Conservation (phyloP, 2,329 filamentous ascomycete species). For the Aschersonia sp. region DNA sequence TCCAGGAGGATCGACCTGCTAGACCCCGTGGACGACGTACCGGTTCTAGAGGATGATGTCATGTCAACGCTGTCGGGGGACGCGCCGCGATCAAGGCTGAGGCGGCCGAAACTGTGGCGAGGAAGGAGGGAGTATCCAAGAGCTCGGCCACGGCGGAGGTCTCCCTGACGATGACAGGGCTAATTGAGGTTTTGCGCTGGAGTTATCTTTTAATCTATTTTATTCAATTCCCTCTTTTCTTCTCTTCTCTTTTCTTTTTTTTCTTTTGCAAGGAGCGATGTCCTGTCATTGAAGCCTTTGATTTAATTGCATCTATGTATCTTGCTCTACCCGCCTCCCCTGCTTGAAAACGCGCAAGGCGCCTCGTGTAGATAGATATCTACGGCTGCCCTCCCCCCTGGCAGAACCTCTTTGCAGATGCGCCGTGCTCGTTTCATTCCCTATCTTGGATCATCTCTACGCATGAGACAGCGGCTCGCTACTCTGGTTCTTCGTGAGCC, state of each 20-base stretch:
- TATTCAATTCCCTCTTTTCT: not conserved
- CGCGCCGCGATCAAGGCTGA: constrained; percentile 5
- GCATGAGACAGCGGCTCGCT: no score
- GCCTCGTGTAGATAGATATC: no score
- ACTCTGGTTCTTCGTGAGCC: no score
- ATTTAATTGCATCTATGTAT: not conserved
- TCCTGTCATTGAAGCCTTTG: not conserved
- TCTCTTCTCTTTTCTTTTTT: not conserved
- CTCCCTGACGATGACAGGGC: not conserved
- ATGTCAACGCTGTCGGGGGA: constrained; percentile 14
- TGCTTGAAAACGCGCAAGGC: not conserved
- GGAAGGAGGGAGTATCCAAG: constrained; percentile 4
- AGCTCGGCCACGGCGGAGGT: constrained; percentile 1
- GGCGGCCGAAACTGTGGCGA: constrained; percentile 3
- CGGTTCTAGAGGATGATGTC: constrained; percentile 16
- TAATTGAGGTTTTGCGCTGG: not conserved
- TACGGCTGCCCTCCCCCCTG: no score
- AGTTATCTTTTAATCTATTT: not conserved
- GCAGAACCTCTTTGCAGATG: no score
- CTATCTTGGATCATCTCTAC: no score
- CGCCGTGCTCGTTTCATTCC: no score
- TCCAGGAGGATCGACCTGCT: constrained; percentile 18
- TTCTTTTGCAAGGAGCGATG: not conserved
- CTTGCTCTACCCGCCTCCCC: not conserved
- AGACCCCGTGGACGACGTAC: constrained; percentile 18